phyloP scores from a whole-genome alignment of 768 basidiomycete species.

The Podaxis mareebaensis region DNA sequence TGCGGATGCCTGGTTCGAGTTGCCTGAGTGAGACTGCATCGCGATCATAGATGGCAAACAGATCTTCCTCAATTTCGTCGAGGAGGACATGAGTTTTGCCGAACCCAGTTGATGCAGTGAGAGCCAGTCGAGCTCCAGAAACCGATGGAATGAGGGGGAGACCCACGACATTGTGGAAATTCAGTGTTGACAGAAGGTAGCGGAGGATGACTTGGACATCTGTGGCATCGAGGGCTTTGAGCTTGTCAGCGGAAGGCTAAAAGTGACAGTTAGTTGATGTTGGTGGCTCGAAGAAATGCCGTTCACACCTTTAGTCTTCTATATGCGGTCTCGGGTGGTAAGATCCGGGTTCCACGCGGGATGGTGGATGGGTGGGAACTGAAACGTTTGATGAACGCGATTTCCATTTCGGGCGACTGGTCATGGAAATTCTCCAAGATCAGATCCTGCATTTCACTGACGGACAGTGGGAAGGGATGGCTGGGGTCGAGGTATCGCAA shows the following conservation, averaged over 20 bases:
- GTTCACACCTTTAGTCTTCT: background rate
- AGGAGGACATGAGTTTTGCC: constrained; percentile 28
- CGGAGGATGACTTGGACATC: constrained; percentile 22
- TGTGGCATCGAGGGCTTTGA: background rate
- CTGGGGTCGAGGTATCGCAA: background rate
- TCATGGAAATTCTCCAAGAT: constrained; percentile 5
- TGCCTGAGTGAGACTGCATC: constrained; percentile 6
- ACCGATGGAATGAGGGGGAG: constrained; percentile 39
- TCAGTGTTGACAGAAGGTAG: constrained; percentile 36
- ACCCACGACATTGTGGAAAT: constrained; percentile 33
- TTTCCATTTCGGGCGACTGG: constrained; percentile 11
- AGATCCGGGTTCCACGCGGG: constrained; percentile 19
- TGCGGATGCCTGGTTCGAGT: background rate
- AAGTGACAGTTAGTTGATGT: constrained; percentile 18
- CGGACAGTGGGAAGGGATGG: constrained; percentile 19
- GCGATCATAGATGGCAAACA: background rate
- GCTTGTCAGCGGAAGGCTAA: background rate
- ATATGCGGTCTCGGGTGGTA: constrained; percentile 4
- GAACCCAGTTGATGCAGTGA: background rate
- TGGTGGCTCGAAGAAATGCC: constrained; percentile 18
- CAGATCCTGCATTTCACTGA: constrained; percentile 4
- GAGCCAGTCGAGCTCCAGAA: constrained; percentile 24
- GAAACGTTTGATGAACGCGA: constrained; percentile 17
- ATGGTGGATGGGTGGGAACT: constrained; percentile 24
- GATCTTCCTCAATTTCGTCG: constrained; percentile 14